Conservation (phyloP, 164 flowering plant genomes). For the Nelumbo lutea region DNA sequence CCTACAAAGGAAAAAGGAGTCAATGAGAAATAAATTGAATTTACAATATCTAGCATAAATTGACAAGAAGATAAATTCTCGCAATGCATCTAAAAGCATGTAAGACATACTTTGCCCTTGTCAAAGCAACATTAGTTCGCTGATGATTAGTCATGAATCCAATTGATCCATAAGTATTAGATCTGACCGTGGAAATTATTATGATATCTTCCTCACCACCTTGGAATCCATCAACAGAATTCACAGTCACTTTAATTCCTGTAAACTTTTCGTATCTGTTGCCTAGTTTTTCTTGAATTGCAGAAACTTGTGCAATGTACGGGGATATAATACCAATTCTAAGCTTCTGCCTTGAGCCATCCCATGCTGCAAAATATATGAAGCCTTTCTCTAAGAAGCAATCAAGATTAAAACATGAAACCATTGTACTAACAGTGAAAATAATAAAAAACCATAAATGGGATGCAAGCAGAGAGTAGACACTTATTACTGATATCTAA, state of each 20-base stretch:
- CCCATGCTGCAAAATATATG: slow-evolving; percentile 37
- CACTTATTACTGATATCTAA: too few relatives aligned
- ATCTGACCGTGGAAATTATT: slow-evolving; percentile 54
- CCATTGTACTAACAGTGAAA: not conserved
- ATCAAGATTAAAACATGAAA: not conserved
- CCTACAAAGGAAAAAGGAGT: slow-evolving; percentile 15
- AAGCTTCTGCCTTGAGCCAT: slow-evolving; percentile 27
- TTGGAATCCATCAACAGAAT: slow-evolving; percentile 58
- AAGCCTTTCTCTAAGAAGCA: not conserved
- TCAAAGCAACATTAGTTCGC: slow-evolving; percentile 62
- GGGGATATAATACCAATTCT: slow-evolving; percentile 75
- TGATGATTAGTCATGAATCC: slow-evolving; percentile 44
- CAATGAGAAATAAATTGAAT: not conserved
- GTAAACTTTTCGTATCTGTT: slow-evolving; percentile 26
- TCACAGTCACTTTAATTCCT: slow-evolving; percentile 37
- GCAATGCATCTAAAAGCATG: not conserved
- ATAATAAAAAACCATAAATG: not conserved
- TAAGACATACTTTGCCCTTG: slow-evolving; percentile 57
- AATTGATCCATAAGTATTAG: slow-evolving; percentile 37
- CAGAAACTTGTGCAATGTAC: slow-evolving; percentile 47
- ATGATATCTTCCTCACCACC: slow-evolving; percentile 63
- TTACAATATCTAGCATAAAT: not conserved
- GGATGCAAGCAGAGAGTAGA: too few relatives aligned
- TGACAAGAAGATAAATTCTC: not conserved
- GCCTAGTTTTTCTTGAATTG: slow-evolving; percentile 32